Base-by-base conservation (phyloP, 2,329 filamentous ascomycete genomes). In the Pseudocercospora pini-densiflorae region DNA sequence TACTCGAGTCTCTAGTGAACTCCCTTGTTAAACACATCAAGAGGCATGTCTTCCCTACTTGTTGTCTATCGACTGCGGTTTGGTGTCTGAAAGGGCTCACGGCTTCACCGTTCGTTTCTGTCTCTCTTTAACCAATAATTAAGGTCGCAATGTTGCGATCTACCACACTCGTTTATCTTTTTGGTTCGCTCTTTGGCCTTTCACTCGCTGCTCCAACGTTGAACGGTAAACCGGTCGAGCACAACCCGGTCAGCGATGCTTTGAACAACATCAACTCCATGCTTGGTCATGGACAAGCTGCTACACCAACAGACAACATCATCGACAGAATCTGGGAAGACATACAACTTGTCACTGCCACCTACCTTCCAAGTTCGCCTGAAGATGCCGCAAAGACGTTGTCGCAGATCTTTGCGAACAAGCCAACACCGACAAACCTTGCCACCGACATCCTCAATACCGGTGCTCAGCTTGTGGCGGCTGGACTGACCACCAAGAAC, bases 401-500 rank as follows among this genome's bases (percentile, higher is more conserved):
- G 14, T 57, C 76, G 0, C 71, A 74, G 36, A 76, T 77, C 12
- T 71, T 71, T 47, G 68, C 72, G 8, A 70, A 49, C 27, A 53
- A 51, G 10, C 51, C 63, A 19, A 51, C 53, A 16, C 63, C 63
- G 24, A 49, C 59, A 2, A 62, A 62, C 12, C 43, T 62, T 19
- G 49, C 49, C 10, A 54, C 14, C 7, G 23, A 72, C 51, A 76
- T 78, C 16, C 71, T 70, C 33, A 68, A 72, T 16, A 71, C 70
- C 14, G 64, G 70, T 58, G 76, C 70, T 8, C 54, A 72, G 9
- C 45, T 77, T 5, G 70, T 74, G 7, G 72, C 69, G 8, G 72
- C 71, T 14, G 76, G 77, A 9, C 64, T 79, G n/a, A 73, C 72
- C 1, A 67, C 69, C 2, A 71, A 74, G n/a, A 75, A 73, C 27